Base-by-base conservation (phyloP, 1,284 basidiomycete species). In the Malassezia globosa region DNA sequence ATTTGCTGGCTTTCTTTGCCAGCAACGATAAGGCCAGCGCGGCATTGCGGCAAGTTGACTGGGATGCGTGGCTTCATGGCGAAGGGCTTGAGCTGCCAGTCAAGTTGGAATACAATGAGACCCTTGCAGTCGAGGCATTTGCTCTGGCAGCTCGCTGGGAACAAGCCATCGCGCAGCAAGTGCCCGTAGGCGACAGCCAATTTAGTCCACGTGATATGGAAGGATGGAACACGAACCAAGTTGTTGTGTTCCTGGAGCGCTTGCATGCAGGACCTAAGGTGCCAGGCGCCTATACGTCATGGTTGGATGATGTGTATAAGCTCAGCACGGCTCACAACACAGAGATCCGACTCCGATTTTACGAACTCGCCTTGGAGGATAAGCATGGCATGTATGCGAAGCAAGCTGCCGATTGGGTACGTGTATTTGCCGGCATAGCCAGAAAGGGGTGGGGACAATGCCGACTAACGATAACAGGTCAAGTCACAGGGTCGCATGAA, bases 31-130 rank as follows among this genome's bases (percentile, higher is more conserved):
- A 81, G 55, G 78, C 64, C 10, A 62, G 54, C 2, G 52, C 41
- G 11, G 56, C 79, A 25, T 77, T 96, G 29, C 40, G 62, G 26
- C 77, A 84, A 57, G 77, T 94, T 34, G 81, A 89, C 64, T 62
- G 55, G 53, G 50, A 87, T 79, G 82, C 79, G 35, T 95, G 89
- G 89, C 75, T 94, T 37, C 80, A 84, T 62, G 89, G 89, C 34
- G 82, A 84, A 68, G 87, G 88, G 33, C 38, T 50, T 19, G 76
- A 81, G 54, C 78, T 94, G 14, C 87, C 87, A 0, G 85, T 83
- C 1, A 75, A 84, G 64, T 78, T 88, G 73, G 76, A 83, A 59
- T 95, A 92, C 62, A 88, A 95, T 64, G 78, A 79, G 25, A 80
- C 82, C 0, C 77, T 95, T 16, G 87, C 87, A 0, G 76, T 81